Conservation (phyloP, 768 basidiomycete species). For the Rhizopogon salebrosus region DNA sequence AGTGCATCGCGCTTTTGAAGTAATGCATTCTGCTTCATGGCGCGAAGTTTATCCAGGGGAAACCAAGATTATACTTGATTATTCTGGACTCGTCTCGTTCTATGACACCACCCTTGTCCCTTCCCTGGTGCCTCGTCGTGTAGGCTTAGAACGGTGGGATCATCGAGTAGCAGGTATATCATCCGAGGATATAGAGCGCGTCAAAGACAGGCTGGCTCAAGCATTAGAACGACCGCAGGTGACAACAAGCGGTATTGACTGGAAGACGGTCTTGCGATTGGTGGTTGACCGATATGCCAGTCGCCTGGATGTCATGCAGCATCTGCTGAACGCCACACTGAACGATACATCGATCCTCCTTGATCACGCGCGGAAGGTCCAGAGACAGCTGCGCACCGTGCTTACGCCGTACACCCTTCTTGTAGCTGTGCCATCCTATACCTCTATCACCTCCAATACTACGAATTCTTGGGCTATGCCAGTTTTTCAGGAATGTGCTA, state of each 20-base stretch:
- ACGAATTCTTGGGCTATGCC: slow-evolving; percentile 9
- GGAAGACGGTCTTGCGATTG: slow-evolving; percentile 33
- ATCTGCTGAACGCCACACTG: slow-evolving; percentile 25
- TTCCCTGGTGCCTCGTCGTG: slow-evolving; percentile 10
- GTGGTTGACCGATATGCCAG: slow-evolving; percentile 37
- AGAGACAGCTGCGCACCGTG: slow-evolving; percentile 16
- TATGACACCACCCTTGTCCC: slow-evolving; percentile 20
- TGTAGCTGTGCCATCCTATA: background rate
- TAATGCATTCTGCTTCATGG: slow-evolving; percentile 15
- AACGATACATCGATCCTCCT: slow-evolving; percentile 8
- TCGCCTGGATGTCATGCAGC: slow-evolving; percentile 34
- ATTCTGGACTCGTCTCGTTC: slow-evolving; percentile 17
- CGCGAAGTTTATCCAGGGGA: slow-evolving; percentile 20
- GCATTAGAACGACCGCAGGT: slow-evolving; percentile 1
- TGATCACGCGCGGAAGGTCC: slow-evolving; percentile 3
- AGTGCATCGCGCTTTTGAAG: slow-evolving; percentile 4
- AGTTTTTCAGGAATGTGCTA: slow-evolving; percentile 7
- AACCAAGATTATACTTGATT: slow-evolving; percentile 17
- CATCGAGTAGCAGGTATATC: slow-evolving; percentile 13
- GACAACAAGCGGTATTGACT: slow-evolving; percentile 34
- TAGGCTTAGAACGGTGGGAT: slow-evolving; percentile 15
- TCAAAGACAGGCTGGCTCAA: slow-evolving; percentile 4
- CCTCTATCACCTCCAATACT: background rate
- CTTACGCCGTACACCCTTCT: slow-evolving; percentile 6
- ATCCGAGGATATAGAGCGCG: slow-evolving; percentile 6